Base-by-base conservation (phyloP, 2,329 filamentous ascomycete species). In the Cladosporium oxysporum region DNA sequence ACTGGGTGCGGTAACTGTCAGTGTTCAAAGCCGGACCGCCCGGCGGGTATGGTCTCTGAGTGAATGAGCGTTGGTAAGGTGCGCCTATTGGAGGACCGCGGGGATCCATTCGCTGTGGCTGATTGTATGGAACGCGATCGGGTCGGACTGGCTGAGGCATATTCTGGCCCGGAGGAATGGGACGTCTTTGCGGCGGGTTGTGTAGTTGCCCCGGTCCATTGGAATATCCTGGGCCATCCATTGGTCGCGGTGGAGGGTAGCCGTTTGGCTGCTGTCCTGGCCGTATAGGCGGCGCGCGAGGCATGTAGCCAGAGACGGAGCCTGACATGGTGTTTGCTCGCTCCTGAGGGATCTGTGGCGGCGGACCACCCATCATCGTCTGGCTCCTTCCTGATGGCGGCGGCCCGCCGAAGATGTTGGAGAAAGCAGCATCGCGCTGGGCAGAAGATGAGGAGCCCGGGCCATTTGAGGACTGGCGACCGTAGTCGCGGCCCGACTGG, bases 391-490 rank as follows among this genome's bases (percentile, higher is more conserved):
- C 91, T 88, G 10, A 66, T 66, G 92, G 92, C 70, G 92, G 93
- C 70, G 91, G 86, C 70, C 88, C 89, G 72, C 94, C 95, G 78
- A 98, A 99, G 76, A 98, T 98, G 81, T 94, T 94, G 71, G 91
- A 92, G 79, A 96, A 99, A 71, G 94, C 95, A 72, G 92, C 92
- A 87, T 99, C 93, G 81, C 95, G 90, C 80, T 95, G 91, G 75
- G 79, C 79, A 67, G 83, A 81, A 49, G 84, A 81, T 49, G 84
- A 81, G 62, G 84, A 81, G 63, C 84, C 78, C 75, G 83, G 82
- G 68, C 82, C 84, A 76, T 86, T 83, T 69, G 79, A 79, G 66
- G 77, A 76, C 29, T 68, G 82, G 70, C 77, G 77, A 79, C 66
- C 71, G 68, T 87, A 84, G 74, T 85, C 83, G 77, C 87, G 83